Base-by-base conservation (phyloP, 2,329 filamentous ascomycete genomes). In the Arthrobotrys sinensis region DNA sequence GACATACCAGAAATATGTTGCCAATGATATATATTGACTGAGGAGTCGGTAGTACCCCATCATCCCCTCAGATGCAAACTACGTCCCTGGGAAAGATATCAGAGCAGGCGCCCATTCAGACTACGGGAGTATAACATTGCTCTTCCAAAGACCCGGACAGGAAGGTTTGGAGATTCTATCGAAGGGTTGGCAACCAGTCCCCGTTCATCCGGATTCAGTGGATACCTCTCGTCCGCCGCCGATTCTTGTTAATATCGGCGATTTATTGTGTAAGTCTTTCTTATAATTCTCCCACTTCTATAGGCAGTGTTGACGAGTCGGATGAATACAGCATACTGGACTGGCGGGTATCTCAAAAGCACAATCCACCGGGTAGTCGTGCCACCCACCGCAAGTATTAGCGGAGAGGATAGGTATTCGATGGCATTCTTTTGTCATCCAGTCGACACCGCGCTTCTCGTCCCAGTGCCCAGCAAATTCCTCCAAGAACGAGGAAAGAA, bases 361-460 rank as follows among this genome's bases (percentile, higher is more conserved):
- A 97, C 95, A 0, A 90, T 97, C 4, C 96, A 98, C 83, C 87
- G 95, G 10, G 96, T 98, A 34, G 90, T 95, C 0, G 96, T 97
- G 80, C 87, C 88, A 1, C 81, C 83, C 32, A 85, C 85, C 0
- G 85, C 84, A 34, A 78, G 81, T 24, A 80, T 83, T n/a, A 83
- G 86, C 57, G 83, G 84, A 24, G 83, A 85, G 79, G 87, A 85
- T 36, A 85, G 90, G 57, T 92, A 91, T 82, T 90, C 89, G 8
- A 90, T 92, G 80, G 90, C 88, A 5, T 92, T 89, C 84, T 92
- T 92, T 84, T 91, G 89, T 80, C 90, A 92, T 82, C 90, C 90
- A 0, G 86, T 88, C 3, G 85, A 88, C 6, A 83, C 85, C 0
- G 87, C 87, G 7, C 83, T 86, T 48, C 84, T 92, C 62, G 86